Conservation (phyloP, 805 yeast species). For the Monosporozyma aerobia region DNA sequence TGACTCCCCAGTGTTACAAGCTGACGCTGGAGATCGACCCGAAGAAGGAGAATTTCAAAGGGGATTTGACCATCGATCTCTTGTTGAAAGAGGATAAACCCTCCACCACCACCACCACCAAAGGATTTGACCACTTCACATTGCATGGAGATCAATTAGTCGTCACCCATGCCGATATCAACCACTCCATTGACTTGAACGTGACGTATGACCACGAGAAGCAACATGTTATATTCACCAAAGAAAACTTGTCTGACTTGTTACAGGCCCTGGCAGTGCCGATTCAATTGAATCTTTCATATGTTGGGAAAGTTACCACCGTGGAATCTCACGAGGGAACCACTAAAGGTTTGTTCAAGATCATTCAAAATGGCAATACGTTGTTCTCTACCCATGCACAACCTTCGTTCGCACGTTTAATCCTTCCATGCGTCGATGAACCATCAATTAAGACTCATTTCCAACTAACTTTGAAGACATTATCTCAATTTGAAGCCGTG, state of each 20-base stretch:
- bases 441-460: conserved; percentile 44
- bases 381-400: conserved; percentile 66
- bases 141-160: conserved; percentile 27
- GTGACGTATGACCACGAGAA: conserved; percentile 16
- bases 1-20: conserved; percentile 23
- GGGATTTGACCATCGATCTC: conserved; percentile 17
- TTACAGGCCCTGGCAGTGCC: neutral
- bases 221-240: conserved; percentile 6
- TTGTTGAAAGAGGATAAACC: neutral
- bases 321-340: conserved; percentile 45
- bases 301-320: conserved; percentile 43
- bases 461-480: conserved; percentile 41
- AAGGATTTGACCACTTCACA: conserved; percentile 6
- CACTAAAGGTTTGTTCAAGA: conserved; percentile 60
- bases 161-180: conserved; percentile 33
- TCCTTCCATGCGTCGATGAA: conserved; percentile 68
- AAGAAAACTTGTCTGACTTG: neutral
- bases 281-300: conserved; percentile 18
- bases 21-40: conserved; percentile 35
- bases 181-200: conserved; percentile 19
- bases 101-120: neutral
- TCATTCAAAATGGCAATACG: conserved; percentile 39
- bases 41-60: conserved; percentile 39
- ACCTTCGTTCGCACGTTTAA: conserved; percentile 51
- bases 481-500: neutral